These are phyloP conservation scores for Tillandsia fasciculata DNA, from an alignment of 176 grass and related monocot species.

Conservation along the genomic window DNA sequence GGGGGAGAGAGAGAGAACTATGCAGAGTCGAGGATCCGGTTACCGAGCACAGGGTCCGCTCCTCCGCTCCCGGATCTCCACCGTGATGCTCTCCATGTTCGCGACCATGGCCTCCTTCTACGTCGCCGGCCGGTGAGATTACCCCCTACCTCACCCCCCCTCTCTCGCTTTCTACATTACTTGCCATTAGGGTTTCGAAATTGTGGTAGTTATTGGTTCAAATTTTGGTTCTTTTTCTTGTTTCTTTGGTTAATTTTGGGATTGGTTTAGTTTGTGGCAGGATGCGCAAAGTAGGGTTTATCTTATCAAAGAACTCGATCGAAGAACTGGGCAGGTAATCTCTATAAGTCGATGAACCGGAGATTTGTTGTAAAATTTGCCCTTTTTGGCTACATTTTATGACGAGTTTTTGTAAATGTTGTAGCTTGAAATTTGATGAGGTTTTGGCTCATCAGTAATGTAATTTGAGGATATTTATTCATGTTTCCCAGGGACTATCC, in stretches of 20 bases:
- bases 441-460: not conserved
- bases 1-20: slow-evolving; percentile 9
- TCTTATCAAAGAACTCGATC: slow-evolving; percentile 85
- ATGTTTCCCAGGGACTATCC: slow-evolving; percentile 48
- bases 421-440: not conserved
- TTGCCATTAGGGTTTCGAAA: not conserved
- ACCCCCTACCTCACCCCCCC: not conserved
- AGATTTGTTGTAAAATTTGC: not conserved
- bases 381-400: not conserved
- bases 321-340: slow-evolving; percentile 69
- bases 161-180: not conserved
- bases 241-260: not conserved
- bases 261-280: slow-evolving; percentile 71
- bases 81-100: slow-evolving; percentile 88
- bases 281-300: slow-evolving; percentile 79
- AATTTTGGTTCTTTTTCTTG: not conserved
- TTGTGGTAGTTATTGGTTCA: not conserved
- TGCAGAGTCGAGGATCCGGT: slow-evolving; percentile 76
- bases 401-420: not conserved
- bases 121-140: slow-evolving; percentile 68
- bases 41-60: slow-evolving; percentile 28
- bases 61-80: slow-evolving; percentile 57
- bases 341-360: not conserved
- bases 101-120: slow-evolving; percentile 95
- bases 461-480: not conserved